These are phyloP conservation scores for Hyaloscypha variabilis DNA, from an alignment of 495 filamentous ascomycete species.

Conservation along the genomic window DNA sequence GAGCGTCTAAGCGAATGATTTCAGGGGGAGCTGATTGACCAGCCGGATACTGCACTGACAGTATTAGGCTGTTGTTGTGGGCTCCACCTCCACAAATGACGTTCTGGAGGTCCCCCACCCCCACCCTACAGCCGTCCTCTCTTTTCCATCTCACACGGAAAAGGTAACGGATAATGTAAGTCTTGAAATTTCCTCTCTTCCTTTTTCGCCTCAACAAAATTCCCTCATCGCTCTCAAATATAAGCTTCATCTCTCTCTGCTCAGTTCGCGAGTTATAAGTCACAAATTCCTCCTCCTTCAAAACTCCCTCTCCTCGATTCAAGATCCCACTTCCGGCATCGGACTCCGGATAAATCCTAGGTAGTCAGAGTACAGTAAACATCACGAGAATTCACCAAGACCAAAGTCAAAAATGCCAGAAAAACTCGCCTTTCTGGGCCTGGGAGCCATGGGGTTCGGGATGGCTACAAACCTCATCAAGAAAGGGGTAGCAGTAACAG, in stretches of 20 bases:
- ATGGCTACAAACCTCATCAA: conserved; percentile 78
- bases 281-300: not conserved
- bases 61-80: not conserved
- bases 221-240: too few relatives aligned
- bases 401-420: conserved; percentile 4
- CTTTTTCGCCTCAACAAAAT: not conserved
- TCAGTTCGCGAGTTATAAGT: not conserved
- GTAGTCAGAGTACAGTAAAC: not conserved
- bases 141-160: not conserved
- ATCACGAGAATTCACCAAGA: not conserved
- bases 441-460: conserved; percentile 88
- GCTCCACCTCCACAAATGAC: not conserved
- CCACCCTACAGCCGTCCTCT: not conserved
- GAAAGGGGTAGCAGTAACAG: conserved; percentile 67
- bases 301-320: not conserved
- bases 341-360: not conserved
- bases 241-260: too few relatives aligned
- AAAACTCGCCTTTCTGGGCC: conserved; percentile 74
- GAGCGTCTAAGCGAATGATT: too few relatives aligned
- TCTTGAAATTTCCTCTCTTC: not conserved
- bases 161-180: not conserved
- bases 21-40: too few relatives aligned
- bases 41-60: not conserved
- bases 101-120: not conserved
- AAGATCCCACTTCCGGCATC: not conserved